Evolutionary conservation across 1,139 yeast genomes (phyloP).

Genomic region (Yamadazyma oceani): DNA sequence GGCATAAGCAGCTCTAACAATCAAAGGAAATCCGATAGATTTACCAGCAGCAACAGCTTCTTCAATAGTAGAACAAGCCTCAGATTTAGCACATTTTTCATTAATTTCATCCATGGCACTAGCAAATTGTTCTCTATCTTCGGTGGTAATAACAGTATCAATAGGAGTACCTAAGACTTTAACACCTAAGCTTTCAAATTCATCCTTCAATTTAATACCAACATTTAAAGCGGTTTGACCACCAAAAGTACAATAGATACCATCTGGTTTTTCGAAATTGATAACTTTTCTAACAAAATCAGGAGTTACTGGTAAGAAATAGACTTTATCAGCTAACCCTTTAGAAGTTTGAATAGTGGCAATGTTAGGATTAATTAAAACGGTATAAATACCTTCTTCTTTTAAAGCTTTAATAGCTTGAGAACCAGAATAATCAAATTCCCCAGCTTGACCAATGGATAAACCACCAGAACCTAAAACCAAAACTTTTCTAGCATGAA

Average conservation of each 20-base stretch:
- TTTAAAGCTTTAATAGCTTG: slow-evolving; percentile 93
- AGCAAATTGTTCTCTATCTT: slow-evolving; percentile 95
- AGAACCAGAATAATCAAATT: slow-evolving; percentile 97
- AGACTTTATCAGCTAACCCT: slow-evolving; percentile 96
- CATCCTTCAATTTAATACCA: slow-evolving; percentile 94
- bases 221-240: slow-evolving; percentile 98
- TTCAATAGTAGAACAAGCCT: slow-evolving; percentile 73
- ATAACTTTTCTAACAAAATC: slow-evolving; percentile 96
- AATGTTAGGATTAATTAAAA: slow-evolving; percentile 93
- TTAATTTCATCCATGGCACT: slow-evolving; percentile 91
- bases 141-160: slow-evolving; percentile 94
- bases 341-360: slow-evolving; percentile 98
- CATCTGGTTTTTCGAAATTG: slow-evolving; percentile 93
- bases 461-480: slow-evolving; percentile 98
- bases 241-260: slow-evolving; percentile 95
- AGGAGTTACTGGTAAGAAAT: slow-evolving; percentile 93
- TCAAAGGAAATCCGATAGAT: slow-evolving; percentile 90
- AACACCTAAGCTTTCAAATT: slow-evolving; percentile 87
- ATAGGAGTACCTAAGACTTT: slow-evolving; percentile 96
- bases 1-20: slow-evolving; percentile 97
- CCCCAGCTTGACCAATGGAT: slow-evolving; percentile 99
- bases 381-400: slow-evolving; percentile 96
- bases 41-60: slow-evolving; percentile 87
- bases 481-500: slow-evolving; percentile 86
- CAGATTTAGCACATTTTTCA: slow-evolving; percentile 93